Conservation (phyloP, 441 rosid species). For the Corymbia calophylla region DNA sequence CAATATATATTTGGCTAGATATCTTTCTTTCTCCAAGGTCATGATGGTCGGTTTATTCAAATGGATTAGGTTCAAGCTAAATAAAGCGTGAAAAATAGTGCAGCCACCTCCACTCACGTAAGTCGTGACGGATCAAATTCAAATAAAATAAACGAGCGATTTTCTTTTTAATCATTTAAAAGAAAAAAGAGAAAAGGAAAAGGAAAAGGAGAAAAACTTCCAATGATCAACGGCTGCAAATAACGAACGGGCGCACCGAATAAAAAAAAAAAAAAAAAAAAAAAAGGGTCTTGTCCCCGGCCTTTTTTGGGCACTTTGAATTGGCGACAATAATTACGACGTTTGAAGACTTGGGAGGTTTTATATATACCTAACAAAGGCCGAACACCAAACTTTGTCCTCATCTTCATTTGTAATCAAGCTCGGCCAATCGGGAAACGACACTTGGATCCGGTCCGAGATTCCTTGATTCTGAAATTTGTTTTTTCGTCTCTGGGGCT, state of each 20-base stretch:
- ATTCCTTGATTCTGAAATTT: background rate
- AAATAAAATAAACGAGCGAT: background rate
- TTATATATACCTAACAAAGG: background rate
- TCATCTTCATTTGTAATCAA: background rate
- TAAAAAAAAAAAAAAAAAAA: background rate
- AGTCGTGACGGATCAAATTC: background rate
- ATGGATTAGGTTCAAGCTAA: background rate
- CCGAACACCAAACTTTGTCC: background rate
- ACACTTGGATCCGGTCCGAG: background rate
- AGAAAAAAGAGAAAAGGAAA: background rate
- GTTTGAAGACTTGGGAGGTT: background rate
- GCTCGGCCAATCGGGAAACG: background rate
- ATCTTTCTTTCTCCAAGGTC: background rate
- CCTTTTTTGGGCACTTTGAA: background rate
- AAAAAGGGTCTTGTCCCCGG: background rate
- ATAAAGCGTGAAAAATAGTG: background rate
- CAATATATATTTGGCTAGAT: background rate
- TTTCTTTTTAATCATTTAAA: background rate
- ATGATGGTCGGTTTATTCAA: background rate
- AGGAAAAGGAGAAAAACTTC: background rate
- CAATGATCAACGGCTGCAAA: background rate
- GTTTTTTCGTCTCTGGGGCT: background rate
- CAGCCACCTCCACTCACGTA: background rate
- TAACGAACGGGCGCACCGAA: background rate
- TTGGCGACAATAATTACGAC: background rate